Percentiles rank a stretch among this genome's conserved stretches.
Conservation (phyloP, 2,329 filamentous ascomycete species). For the Ophiostoma novo-ulmi region DNA sequence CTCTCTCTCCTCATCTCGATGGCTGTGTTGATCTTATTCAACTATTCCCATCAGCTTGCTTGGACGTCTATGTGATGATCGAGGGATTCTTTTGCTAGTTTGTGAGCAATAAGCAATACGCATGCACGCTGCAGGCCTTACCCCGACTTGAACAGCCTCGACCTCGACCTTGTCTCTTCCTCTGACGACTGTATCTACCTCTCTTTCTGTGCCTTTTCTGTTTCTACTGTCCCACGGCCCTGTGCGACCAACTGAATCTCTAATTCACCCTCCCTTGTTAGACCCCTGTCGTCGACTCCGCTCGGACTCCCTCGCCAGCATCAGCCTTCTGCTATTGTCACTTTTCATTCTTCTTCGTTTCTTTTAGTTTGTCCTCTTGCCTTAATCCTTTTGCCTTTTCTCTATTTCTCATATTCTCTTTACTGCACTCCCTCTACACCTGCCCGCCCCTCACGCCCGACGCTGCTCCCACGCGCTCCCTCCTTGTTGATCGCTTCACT, state of each 20-base stretch:
- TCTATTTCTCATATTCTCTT: neutral
- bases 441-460: neutral
- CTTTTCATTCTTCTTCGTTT: neutral
- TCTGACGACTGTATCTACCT: neutral
- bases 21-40: neutral
- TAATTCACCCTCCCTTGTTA: neutral
- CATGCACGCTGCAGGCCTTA: neutral
- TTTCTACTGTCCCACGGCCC: neutral
- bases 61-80: neutral
- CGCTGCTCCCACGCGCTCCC: neutral
- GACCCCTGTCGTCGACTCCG: neutral
- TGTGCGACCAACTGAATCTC: neutral
- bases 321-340: neutral
- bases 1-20: neutral
- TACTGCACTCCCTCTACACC: neutral
- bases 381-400: neutral
- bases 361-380: neutral
- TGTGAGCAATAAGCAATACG: neutral
- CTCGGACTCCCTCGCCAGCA: conserved; percentile 1
- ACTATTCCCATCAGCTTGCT: neutral
- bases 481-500: neutral
- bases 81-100: neutral
- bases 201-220: neutral
- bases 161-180: neutral
- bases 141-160: neutral